Evolutionary conservation across 2,329 filamentous ascomycete genomes (phyloP), one percentile per base, ranked within the genome.

Genomic region (Talaromyces verruculosus): DNA sequence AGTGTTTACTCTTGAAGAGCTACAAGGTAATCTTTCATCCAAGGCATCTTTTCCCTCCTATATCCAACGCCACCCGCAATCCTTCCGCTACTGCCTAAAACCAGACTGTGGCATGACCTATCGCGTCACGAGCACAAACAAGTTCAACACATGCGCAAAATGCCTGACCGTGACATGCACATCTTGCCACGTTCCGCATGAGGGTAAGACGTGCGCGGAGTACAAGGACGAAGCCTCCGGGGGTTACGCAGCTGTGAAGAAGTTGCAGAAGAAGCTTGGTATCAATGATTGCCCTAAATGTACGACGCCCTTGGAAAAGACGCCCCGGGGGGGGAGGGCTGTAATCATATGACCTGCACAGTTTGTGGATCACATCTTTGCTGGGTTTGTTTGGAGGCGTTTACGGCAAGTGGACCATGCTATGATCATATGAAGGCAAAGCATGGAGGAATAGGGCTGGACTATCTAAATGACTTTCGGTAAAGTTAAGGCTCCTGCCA

Each of bases 61-160:
- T 65, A 67, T 82, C 41, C 73, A 72, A 5, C 73, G 67, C 4
- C 72, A 75, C 35, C 76, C 77, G 0, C 45, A 72, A 10, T 45
- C 67, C 0, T 71, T 83, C 11, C 75, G 72, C 3, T 77, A 77
- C 67, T 84, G 82, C 62, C 78, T 80, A 1, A 81, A 79, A 0
- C 75, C 80, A 0, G 80, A 82, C 68, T 84, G 82, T 65, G 72
- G 68, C 5, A 75, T 76, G 19, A 69, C 83, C 10, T 84, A 84
- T 68, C 78, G 81, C 7, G 61, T 67, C 39, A 67, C 67, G 17
- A 63, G 61, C 19, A 49, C 28, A 6, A 33, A 49, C 5, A 25
- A 65, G 2, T 67, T 67, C 5, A 66, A 35, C 45, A 47, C 60
- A 0, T 84, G 82, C 66, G 63, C 72, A 2, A 71, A 71, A 1